Conservation (phyloP, 1,284 basidiomycete genomes). For the Sphaerobolus stellatus region DNA sequence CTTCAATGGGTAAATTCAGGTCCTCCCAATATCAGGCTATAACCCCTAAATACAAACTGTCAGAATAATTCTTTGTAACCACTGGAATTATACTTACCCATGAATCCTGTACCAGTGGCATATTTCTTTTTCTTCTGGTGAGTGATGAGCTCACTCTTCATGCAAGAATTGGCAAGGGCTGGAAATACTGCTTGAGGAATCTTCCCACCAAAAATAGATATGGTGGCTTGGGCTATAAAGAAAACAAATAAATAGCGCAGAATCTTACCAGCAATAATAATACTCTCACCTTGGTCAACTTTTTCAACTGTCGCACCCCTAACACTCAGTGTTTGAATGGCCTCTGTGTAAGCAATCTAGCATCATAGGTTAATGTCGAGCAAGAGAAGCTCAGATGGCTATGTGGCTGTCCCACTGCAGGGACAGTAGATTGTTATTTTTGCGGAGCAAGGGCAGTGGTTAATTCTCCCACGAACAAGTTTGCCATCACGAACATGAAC, state of each 20-base stretch:
- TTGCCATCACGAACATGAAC: slow-evolving; percentile 7
- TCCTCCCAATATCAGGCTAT: background rate
- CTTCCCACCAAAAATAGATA: background rate
- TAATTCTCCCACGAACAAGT: slow-evolving; percentile 1
- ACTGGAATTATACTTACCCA: background rate
- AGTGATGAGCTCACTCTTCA: too few species aligned
- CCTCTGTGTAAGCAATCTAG: background rate
- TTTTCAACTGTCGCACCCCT: background rate
- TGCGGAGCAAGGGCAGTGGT: slow-evolving; percentile 9
- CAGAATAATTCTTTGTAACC: background rate
- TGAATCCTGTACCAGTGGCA: background rate
- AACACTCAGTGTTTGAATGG: background rate
- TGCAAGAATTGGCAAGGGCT: too few species aligned
- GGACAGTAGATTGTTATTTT: slow-evolving; percentile 8
- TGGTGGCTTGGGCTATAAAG: background rate
- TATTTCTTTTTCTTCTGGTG: background rate
- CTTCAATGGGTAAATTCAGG: background rate
- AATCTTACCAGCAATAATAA: background rate
- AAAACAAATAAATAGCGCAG: background rate
- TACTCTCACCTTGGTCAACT: background rate
- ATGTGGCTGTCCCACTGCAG: slow-evolving; percentile 1
- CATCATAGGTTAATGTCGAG: background rate
- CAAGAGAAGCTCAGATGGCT: background rate
- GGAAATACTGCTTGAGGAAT: background rate
- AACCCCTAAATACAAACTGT: background rate